These are phyloP conservation scores for Alternaria sp. DNA, from an alignment of 2,329 filamentous ascomycete genomes.

Conservation along the genomic window DNA sequence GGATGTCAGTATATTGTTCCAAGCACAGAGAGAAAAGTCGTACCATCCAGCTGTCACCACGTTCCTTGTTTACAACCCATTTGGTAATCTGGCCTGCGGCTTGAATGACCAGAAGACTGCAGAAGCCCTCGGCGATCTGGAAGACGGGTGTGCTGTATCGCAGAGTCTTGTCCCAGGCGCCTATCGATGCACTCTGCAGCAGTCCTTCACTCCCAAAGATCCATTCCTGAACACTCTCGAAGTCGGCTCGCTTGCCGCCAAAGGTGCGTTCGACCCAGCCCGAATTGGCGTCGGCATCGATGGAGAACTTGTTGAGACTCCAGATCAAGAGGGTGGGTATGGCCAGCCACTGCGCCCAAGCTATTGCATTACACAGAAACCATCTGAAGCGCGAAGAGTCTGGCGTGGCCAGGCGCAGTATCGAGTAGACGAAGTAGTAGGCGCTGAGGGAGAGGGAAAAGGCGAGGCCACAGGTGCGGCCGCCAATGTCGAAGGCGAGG, in stretches of 20 bases:
- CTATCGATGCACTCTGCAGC: slow-evolving; percentile 79
- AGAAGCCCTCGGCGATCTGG: slow-evolving; percentile 94
- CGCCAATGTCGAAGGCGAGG: slow-evolving; percentile 96
- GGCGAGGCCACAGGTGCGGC: slow-evolving; percentile 88
- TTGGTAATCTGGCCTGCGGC: slow-evolving; percentile 91
- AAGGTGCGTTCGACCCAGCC: slow-evolving; percentile 86
- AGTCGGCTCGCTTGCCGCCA: slow-evolving; percentile 66
- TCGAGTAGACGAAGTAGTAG: slow-evolving; percentile 90
- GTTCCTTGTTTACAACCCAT: slow-evolving; percentile 91
- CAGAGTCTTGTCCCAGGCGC: slow-evolving; percentile 86
- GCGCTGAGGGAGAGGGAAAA: slow-evolving; percentile 88
- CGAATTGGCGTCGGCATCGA: slow-evolving; percentile 73
- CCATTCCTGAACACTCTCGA: slow-evolving; percentile 79
- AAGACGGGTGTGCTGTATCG: slow-evolving; percentile 93
- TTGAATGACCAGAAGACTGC: slow-evolving; percentile 93
- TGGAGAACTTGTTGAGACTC: slow-evolving; percentile 93
- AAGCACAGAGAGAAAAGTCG: slow-evolving; percentile 43
- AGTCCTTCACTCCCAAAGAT: slow-evolving; percentile 86
- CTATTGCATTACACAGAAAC: slow-evolving; percentile 71
- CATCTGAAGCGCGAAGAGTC: slow-evolving; percentile 76
- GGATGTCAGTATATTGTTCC: slow-evolving; percentile 42
- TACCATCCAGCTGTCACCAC: slow-evolving; percentile 97
- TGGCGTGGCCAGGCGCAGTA: slow-evolving; percentile 81
- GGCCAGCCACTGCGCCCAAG: slow-evolving; percentile 82
- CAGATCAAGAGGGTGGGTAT: slow-evolving; percentile 89